Evolutionary conservation across 1,139 yeast genomes (phyloP).

Genomic region (Debaryomyces robertsiae): DNA sequence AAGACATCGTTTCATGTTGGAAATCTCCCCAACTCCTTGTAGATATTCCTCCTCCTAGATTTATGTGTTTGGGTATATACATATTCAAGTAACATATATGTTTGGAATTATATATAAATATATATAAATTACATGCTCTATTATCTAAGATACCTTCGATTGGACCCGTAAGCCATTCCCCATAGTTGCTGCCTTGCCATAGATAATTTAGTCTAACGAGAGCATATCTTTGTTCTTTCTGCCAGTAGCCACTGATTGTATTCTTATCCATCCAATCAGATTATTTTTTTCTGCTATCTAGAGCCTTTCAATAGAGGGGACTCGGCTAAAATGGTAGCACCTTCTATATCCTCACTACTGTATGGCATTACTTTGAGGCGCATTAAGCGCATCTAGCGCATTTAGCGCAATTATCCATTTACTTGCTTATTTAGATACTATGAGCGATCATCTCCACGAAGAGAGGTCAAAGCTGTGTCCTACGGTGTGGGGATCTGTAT

Average conservation of each 20-base stretch:
- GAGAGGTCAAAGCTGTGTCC: no score
- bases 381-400: no score
- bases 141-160: slow-evolving; percentile 1
- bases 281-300: not conserved
- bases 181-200: slow-evolving; percentile 6
- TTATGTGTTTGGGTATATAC: no score
- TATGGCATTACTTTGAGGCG: slow-evolving; percentile 2
- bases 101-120: slow-evolving; percentile 1
- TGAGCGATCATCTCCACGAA: no score
- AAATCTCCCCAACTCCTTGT: not conserved
- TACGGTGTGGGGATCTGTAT: no score
- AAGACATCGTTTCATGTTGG: slow-evolving; percentile 6
- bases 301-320: slow-evolving; percentile 6
- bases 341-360: not conserved
- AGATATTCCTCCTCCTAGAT: no score
- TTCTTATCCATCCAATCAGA: slow-evolving; percentile 9
- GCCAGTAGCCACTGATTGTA: slow-evolving; percentile 6
- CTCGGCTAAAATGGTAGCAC: not conserved
- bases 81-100: no score
- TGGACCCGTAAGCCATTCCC: slow-evolving; percentile 3
- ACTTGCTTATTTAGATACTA: not conserved
- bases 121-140: not conserved
- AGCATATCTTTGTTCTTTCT: slow-evolving; percentile 2
- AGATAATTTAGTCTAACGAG: slow-evolving; percentile 1
- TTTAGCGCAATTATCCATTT: no score